Base-by-base conservation (phyloP, 208 protist genomes). In the Trichomonas gallinae region DNA sequence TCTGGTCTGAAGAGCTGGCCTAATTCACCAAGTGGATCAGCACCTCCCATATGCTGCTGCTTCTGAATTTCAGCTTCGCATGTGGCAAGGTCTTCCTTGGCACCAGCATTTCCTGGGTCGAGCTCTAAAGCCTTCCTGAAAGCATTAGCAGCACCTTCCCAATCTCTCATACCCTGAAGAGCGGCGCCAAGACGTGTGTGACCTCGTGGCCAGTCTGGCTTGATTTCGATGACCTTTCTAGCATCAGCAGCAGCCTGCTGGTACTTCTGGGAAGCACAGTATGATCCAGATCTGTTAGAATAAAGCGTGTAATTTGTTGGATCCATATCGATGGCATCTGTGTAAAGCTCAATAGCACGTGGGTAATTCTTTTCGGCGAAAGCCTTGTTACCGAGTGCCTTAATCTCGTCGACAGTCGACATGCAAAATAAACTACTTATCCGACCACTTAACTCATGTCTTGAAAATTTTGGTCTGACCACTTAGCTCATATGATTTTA, bases 211-310 rank as follows among this genome's bases (percentile, higher is more conserved):
- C 83, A 89, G 40, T 89, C 83, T 89, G 83, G 83, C 40, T 89
- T 89, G 17, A 89, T 31, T 46, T 44, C 34, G 40, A 89, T 89
- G 31, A 46, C 83, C 36, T 46, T 89, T 89, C 83, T 44, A 8
- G 83, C 83, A 89, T 89, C 83, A 48, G 83, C 34, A 31, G 83
- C 83, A n/a, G 83, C 83, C 36, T 89, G 83, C 40, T 89, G 38
- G 36, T 89, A 89, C 40, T 89, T 89, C 36, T 46, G 13, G 3
- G 72, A 34, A 96, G 63, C 49, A 13, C 88, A 89, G 26, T 97
- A 97, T 23, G 96, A 83, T 21, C 88, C 96, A 44, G 81, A 96
- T 51, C 96, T 89, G 42, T 97, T 97, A 8, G 88, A 96, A 81
- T 48, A 97, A 31, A 93, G 72, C 0, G 96, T 96, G 45, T 97